Conservation (phyloP, 2,329 filamentous ascomycete species). For the Aspergillus arachidicola region DNA sequence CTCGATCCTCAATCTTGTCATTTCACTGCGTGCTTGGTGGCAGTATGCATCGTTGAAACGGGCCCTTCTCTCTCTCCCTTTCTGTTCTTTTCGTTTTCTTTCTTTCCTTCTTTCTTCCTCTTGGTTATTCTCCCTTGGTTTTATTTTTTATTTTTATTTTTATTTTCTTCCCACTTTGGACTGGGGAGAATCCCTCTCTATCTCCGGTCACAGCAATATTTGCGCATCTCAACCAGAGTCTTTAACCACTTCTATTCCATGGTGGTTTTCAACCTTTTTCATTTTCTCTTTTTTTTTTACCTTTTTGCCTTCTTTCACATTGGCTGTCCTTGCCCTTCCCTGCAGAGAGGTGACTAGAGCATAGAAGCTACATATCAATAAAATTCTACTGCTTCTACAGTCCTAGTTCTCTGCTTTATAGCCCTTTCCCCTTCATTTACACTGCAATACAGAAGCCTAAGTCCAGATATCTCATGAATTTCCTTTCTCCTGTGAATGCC, state of each 20-base stretch:
- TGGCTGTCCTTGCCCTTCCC: constrained; percentile 8
- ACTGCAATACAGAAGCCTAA: background rate
- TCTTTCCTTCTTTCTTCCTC: background rate
- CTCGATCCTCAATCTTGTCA: constrained; percentile 16
- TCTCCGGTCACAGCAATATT: constrained; percentile 20
- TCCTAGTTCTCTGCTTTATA: background rate
- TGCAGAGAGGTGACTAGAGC: constrained; percentile 11
- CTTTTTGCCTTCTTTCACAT: constrained; percentile 11
- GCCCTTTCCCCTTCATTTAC: background rate
- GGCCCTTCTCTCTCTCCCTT: constrained; percentile 11
- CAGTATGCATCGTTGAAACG: constrained; percentile 28
- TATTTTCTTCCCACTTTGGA: background rate
- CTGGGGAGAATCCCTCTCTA: constrained; percentile 21
- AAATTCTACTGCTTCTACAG: constrained; percentile 11
- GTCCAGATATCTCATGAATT: constrained; percentile 13
- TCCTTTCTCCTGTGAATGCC: constrained; percentile 7
- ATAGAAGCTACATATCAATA: constrained; percentile 19
- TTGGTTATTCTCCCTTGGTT: background rate
- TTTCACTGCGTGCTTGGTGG: constrained; percentile 20
- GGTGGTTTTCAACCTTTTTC: background rate
- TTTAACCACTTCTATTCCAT: constrained; percentile 20
- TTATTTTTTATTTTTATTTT: background rate
- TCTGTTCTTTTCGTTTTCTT: background rate
- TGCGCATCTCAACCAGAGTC: constrained; percentile 15
- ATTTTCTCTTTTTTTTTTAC: background rate